Evolutionary conservation across 1,139 yeast genomes (phyloP), one percentile per base, ranked within the genome.

Genomic region (Kodamaea ohmeri): DNA sequence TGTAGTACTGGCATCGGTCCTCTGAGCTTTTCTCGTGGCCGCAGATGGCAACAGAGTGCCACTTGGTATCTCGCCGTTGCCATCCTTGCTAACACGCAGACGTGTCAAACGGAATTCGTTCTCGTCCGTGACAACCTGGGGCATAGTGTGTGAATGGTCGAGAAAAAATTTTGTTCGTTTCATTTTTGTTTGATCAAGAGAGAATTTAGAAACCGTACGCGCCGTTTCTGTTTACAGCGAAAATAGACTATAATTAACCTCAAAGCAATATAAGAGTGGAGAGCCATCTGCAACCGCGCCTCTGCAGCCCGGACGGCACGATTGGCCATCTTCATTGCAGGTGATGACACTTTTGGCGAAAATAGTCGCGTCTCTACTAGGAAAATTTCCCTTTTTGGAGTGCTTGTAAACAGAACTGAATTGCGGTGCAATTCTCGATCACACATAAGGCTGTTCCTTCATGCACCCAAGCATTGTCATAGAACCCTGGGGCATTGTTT

Each of bases 91-190:
- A 13, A 31, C 26, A 14, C 34, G 34, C 34, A 31, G 34, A 14
- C 34, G 34, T 20, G 34, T 31, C 17, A 31, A 25, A 20, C 34
- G 25, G 26, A 20, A 31, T 6, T 31, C 34, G 34, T 31, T 31
- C 34, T 31, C 34, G 13, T 31, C 34, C 34, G 34, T 31, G 34
- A 31, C 34, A 14, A 31, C 34, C 25, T 31, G 34, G 34, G 34
- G 34, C 34, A 31, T 31, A 9, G 26, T 31, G 19, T 13, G 26
- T 31, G 33, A 19, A 26, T 31, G 34, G 32, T 29, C 19, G 14
- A 31, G 34, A 31, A 31, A 31, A 31, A 31, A 31, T n/a, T 31
- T 31, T 31, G 34, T 31, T 21, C 34, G 34, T 31, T 31, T 31
- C 34, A 31, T 21, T 31, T 31, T 31, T 31, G 21, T 28, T 31